Evolutionary conservation across 2,329 filamentous ascomycete genomes (phyloP).

Genomic region (Fusarium pseudonygamai): DNA sequence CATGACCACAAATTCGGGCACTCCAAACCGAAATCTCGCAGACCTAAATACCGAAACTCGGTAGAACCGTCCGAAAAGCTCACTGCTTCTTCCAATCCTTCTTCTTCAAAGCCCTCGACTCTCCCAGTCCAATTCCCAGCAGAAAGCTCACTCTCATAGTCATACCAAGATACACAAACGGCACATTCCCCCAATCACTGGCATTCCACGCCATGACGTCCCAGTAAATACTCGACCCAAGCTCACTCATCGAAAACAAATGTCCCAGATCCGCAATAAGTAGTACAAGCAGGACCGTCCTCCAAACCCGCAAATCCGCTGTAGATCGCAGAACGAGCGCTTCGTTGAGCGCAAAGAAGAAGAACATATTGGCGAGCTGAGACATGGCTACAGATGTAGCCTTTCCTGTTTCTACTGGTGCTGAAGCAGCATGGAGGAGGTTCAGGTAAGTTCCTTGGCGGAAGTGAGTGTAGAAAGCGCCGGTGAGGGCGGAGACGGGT

Average conservation of each 20-base stretch:
- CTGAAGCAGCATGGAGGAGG: slow-evolving; percentile 65
- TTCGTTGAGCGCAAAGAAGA: slow-evolving; percentile 81
- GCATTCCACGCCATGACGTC: slow-evolving; percentile 69
- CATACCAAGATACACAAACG: slow-evolving; percentile 75
- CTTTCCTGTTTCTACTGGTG: slow-evolving; percentile 57
- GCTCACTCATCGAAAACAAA: slow-evolving; percentile 69
- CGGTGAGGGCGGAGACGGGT: slow-evolving; percentile 62
- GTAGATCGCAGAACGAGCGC: slow-evolving; percentile 78
- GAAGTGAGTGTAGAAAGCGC: slow-evolving; percentile 63
- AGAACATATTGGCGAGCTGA: slow-evolving; percentile 81
- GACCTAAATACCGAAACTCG: background rate
- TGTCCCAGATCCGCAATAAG: slow-evolving; percentile 82
- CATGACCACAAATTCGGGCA: slow-evolving; percentile 18
- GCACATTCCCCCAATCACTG: slow-evolving; percentile 74
- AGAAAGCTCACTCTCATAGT: slow-evolving; percentile 68
- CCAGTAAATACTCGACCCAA: slow-evolving; percentile 73
- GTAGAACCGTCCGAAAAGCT: background rate
- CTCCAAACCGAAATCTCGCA: slow-evolving; percentile 29
- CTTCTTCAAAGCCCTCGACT: slow-evolving; percentile 39
- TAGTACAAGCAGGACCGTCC: slow-evolving; percentile 70
- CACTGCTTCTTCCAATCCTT: slow-evolving; percentile 38
- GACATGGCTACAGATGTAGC: slow-evolving; percentile 74
- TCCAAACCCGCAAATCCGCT: slow-evolving; percentile 75
- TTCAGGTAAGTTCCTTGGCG: slow-evolving; percentile 67
- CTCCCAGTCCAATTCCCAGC: slow-evolving; percentile 61